phyloP scores from a whole-genome alignment of 352 stramenopile genomes.

The Phytophthora europaea region DNA sequence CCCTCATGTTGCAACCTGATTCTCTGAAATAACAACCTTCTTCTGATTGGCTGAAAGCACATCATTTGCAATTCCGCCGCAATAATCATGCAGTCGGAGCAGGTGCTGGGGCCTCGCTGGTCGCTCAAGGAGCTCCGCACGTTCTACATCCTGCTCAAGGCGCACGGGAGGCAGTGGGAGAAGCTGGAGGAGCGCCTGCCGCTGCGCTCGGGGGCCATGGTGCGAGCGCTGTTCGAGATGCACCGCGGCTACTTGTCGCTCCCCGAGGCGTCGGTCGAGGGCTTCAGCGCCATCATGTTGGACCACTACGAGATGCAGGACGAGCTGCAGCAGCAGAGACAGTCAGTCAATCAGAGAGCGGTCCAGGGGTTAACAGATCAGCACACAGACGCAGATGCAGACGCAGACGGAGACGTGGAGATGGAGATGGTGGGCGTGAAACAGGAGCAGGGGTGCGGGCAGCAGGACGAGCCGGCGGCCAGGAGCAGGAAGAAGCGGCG shows the following conservation, averaged over 20 bases:
- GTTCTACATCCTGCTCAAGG: slow-evolving; percentile 75
- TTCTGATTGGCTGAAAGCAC: not conserved
- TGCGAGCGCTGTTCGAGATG: slow-evolving; percentile 73
- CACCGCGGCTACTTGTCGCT: slow-evolving; percentile 78
- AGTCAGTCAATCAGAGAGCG: not conserved
- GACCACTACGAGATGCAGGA: slow-evolving; percentile 71
- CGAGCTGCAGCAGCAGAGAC: slow-evolving; percentile 12
- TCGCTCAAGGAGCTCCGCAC: slow-evolving; percentile 70
- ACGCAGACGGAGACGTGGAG: slow-evolving; percentile 8
- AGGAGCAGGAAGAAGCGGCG: slow-evolving; percentile 58
- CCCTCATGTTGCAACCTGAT: no score
- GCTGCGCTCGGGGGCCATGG: slow-evolving; percentile 62
- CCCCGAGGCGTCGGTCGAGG: slow-evolving; percentile 71
- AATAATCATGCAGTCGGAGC: not conserved
- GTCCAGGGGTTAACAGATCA: not conserved
- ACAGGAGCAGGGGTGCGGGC: not conserved
- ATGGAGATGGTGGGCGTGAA: slow-evolving; percentile 14
- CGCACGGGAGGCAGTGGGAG: slow-evolving; percentile 60
- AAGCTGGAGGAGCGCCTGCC: slow-evolving; percentile 60
- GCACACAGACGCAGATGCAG: not conserved
- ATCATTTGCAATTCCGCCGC: not conserved
- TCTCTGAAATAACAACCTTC: not conserved
- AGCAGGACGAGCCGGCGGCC: not conserved
- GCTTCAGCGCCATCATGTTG: slow-evolving; percentile 76
- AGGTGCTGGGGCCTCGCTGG: slow-evolving; percentile 60